These are phyloP conservation scores for Cyclostephanos invisitatus DNA, from an alignment of 108 stramenopile species.

Conservation along the genomic window DNA sequence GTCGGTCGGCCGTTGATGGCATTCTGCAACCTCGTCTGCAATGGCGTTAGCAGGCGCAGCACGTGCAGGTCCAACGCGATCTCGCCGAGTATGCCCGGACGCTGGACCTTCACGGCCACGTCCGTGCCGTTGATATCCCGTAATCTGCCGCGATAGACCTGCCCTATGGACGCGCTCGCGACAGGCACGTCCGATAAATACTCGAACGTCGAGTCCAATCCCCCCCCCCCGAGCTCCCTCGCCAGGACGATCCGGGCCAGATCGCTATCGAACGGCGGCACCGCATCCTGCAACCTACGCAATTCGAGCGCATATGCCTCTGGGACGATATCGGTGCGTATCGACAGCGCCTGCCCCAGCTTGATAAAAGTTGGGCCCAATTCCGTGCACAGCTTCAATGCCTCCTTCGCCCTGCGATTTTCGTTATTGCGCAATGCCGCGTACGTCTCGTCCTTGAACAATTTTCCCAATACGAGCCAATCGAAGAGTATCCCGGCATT, in stretches of 20 bases:
- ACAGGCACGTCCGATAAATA: constrained; percentile 51
- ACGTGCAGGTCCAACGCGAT: constrained; percentile 91
- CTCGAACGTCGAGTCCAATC: constrained; percentile 53
- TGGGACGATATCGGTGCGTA: constrained; percentile 86
- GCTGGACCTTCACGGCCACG: constrained; percentile 95
- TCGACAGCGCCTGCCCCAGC: constrained; percentile 84
- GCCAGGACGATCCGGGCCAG: constrained; percentile 59
- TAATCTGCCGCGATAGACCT: constrained; percentile 69
- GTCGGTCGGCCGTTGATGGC: constrained; percentile 55
- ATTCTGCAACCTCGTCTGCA: constrained; percentile 71
- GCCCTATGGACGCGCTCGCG: constrained; percentile 74
- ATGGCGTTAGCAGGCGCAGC: constrained; percentile 75
- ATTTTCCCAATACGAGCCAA: constrained; percentile 67
- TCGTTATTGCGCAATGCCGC: constrained; percentile 69
- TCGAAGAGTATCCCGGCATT: constrained; percentile 74
- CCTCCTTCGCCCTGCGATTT: constrained; percentile 67
- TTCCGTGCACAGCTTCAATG: constrained; percentile 58
- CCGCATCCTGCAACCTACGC: constrained; percentile 81
- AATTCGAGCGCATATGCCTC: constrained; percentile 83
- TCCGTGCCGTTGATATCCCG: constrained; percentile 40
- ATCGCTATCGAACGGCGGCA: constrained; percentile 74
- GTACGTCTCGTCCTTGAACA: constrained; percentile 63
- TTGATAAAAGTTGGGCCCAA: constrained; percentile 89
- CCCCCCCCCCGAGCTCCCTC: constrained; percentile 57
- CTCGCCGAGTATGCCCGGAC: constrained; percentile 87